Base-by-base conservation (phyloP, 2,329 filamentous ascomycete genomes). In the Stemphylium lycopersici region DNA sequence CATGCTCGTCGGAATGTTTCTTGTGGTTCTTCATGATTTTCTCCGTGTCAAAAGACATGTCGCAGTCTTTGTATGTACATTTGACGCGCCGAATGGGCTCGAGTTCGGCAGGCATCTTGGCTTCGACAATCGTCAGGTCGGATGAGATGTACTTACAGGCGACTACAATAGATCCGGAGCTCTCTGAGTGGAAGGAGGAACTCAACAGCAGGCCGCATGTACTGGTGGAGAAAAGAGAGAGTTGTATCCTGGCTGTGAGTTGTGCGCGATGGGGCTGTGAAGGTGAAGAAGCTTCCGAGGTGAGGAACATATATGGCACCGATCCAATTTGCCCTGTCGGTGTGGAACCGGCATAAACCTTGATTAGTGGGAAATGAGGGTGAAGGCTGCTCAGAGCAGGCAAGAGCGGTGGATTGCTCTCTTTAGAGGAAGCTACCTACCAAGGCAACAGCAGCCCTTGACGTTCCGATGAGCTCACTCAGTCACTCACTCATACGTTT, bases 11-110 rank as follows among this genome's bases (percentile, higher is more conserved):
- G 2, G 75, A 70, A 18, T 72, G 52, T 15, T 69, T 73, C 65
- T 86, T 86, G 73, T 87, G 84, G 2, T 66, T 66, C 44, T 74
- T 78, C 78, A 86, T 81, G 2, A 76, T 75, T 38, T 76, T 72
- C 10, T 72, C 66, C 0, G 73, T 78, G 7, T 71, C 58, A 67
- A 86, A 87, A 15, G 63, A 70, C 34, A 72, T 66, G 18, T 64
- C 56, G 72, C 84, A 86, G 44, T 75, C 66, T 2, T 68, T 44
- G 53, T 77, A 82, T 6, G 77, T 79, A 70, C 82, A 84, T 26
- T 66, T 67, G 56, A 75, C 42, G 5, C 48, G 46, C 31, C 52
- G 61, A 39, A 65, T 59, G 15, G 66, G 58, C 43, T 67, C 61
- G 7, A 68, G 65, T 44, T 43, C 5, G 15, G 58, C 62, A 11